Evolutionary conservation across 768 basidiomycete species (phyloP).

Genomic region (Boletus eberwhitei): DNA sequence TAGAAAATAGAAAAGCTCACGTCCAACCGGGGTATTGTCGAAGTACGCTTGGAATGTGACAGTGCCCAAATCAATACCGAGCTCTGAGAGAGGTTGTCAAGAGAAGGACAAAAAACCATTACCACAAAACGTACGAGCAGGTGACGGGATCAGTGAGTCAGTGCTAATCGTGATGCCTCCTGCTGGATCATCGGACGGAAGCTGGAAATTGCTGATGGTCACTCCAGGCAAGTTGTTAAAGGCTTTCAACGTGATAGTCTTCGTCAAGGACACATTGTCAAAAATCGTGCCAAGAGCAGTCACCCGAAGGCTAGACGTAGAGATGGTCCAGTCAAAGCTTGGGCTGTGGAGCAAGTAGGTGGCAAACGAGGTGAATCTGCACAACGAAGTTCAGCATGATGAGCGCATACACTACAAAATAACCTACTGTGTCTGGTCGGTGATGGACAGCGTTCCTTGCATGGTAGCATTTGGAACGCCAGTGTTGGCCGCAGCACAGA

Average conservation of each 20-base stretch:
- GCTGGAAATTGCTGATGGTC: conserved; percentile 65
- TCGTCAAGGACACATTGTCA: conserved; percentile 58
- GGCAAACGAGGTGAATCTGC: conserved; percentile 63
- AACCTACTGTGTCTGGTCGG: conserved; percentile 45
- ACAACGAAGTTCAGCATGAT: background rate
- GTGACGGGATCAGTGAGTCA: conserved; percentile 61
- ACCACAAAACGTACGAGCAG: conserved; percentile 49
- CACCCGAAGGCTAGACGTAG: conserved; percentile 59
- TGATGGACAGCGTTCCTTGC: conserved; percentile 53
- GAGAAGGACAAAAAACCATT: background rate
- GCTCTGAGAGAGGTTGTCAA: conserved; percentile 40
- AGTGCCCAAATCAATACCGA: conserved; percentile 67
- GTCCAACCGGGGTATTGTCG: conserved; percentile 53
- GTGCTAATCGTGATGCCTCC: conserved; percentile 72
- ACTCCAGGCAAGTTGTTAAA: conserved; percentile 71
- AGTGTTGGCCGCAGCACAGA: conserved; percentile 63
- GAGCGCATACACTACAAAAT: background rate
- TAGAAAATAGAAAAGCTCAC: conserved; percentile 37
- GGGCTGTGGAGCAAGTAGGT: conserved; percentile 62
- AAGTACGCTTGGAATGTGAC: conserved; percentile 64
- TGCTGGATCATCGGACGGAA: conserved; percentile 63
- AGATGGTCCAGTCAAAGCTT: conserved; percentile 68
- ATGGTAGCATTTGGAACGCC: conserved; percentile 64
- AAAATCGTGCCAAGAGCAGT: conserved; percentile 68
- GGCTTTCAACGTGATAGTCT: conserved; percentile 61